Base-by-base conservation (phyloP, 1,139 yeast species). In the Pichia inconspicua region DNA sequence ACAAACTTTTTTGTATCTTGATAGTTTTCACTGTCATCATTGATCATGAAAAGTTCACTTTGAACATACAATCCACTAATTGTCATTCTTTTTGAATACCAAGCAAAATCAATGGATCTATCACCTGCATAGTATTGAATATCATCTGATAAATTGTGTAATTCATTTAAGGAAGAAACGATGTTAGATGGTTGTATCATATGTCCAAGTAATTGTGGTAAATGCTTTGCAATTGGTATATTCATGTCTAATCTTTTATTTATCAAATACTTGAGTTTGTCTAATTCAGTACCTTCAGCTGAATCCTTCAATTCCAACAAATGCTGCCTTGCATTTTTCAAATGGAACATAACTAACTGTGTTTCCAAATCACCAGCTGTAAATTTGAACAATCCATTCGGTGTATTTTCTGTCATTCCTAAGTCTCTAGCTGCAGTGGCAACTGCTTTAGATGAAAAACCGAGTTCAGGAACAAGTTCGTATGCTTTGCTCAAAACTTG, bases 51-150 rank as follows among this genome's bases (percentile, higher is more conserved):
- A 53, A 88, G 68, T 63, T 92, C 97, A 38, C 82, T 64, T 35
- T 83, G 74, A 1, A 85, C 84, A 62, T 85, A 88, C 5, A 85
- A 75, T 0, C 84, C 72, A 19, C 88, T 75, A 30, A 90, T 64
- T 6, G 86, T 75, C 28, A 82, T 69, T 55, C 97, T 72, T 62
- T 89, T 86, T n/a, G 95, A 71, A 64, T 92, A 92, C 98, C 98
- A 92, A 3, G 87, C 83, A 64, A 86, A 82, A 64, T 88, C 96
- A 52, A 83, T 78, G n/a, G 94, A 79, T 47, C 72, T 67, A 62
- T 90, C 97, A 4, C 90, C 94, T 0, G 95, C 80, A 57, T 80
- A 80, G 65, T 69, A 88, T 46, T 88, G 78, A 54, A 92, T 73
- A 62, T 92, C 97, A 65, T 92, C 97, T 17, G 89, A 75, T 48